Evolutionary conservation across 1,284 basidiomycete species (phyloP).

Genomic region (Polyporus tsugae): DNA sequence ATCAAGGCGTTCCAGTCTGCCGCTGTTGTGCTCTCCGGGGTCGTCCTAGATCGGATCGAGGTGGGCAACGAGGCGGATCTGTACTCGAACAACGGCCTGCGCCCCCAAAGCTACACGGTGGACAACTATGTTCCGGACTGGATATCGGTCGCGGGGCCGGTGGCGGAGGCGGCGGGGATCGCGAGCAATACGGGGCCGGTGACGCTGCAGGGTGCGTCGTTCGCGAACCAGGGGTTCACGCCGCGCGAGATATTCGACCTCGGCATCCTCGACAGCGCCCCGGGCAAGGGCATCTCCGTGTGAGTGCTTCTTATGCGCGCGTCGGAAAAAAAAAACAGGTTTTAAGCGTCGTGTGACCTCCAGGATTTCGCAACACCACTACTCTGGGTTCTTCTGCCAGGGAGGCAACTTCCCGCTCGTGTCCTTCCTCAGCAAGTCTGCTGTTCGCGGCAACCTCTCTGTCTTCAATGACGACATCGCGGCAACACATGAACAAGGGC

Average conservation of each 20-base stretch:
- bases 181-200: constrained; percentile 42
- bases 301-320: constrained; percentile 32
- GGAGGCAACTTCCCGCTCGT: constrained; percentile 60
- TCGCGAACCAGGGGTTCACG: constrained; percentile 64
- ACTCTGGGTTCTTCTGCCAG: constrained; percentile 63
- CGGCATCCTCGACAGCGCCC: constrained; percentile 43
- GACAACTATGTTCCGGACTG: constrained; percentile 63
- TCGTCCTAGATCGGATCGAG: constrained; percentile 41
- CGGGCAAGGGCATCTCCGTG: constrained; percentile 45
- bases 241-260: constrained; percentile 56
- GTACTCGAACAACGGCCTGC: constrained; percentile 59
- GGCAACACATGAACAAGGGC: constrained; percentile 53
- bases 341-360: neutral
- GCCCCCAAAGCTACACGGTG: constrained; percentile 53
- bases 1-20: constrained; percentile 57
- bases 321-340: neutral
- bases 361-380: constrained; percentile 71
- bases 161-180: constrained; percentile 43
- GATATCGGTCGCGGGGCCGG: constrained; percentile 39
- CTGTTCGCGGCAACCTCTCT: constrained; percentile 65
- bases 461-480: constrained; percentile 58
- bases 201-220: constrained; percentile 60
- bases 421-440: constrained; percentile 68
- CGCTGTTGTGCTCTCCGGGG: constrained; percentile 51
- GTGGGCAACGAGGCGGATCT: constrained; percentile 67